Conservation (phyloP, 345 rosid genomes). For the Populus euphratica region DNA sequence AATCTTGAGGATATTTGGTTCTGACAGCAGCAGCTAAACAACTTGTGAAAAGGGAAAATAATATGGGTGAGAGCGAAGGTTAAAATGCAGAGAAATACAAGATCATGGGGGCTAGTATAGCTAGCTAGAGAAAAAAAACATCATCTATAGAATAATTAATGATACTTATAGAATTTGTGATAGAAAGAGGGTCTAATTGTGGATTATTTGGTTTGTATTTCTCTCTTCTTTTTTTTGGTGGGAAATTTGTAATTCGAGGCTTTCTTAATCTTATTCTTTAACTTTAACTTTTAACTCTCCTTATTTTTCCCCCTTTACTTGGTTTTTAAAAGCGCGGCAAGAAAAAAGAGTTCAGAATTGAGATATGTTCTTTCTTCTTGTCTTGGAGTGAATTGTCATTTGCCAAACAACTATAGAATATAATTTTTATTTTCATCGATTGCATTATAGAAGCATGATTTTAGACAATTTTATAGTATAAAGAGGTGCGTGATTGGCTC, state of each 20-base stretch:
- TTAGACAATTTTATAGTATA: constrained; percentile 15
- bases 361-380: not conserved
- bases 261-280: constrained; percentile 30
- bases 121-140: not conserved
- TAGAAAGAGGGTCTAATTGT: constrained; percentile 21
- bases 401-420: not conserved
- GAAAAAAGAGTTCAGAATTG: not conserved
- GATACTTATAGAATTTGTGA: constrained; percentile 11
- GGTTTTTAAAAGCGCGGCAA: not conserved
- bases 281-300: not conserved
- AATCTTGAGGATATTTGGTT: constrained; percentile 66
- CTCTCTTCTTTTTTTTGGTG: not conserved
- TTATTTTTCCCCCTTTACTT: not conserved
- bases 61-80: constrained; percentile 1
- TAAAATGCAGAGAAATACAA: constrained; percentile 2
- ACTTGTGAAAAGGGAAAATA: constrained; percentile 23
- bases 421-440: not conserved
- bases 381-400: not conserved
- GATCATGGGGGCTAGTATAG: not conserved
- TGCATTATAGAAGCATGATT: constrained; percentile 37
- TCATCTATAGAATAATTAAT: constrained; percentile 13
- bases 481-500: constrained; percentile 65
- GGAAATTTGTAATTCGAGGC: constrained; percentile 21
- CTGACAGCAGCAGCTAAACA: constrained; percentile 59
- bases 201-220: constrained; percentile 17